Base-by-base conservation (phyloP, 225 moss, liverwort and hornwort species). In the Ulota crispa region DNA sequence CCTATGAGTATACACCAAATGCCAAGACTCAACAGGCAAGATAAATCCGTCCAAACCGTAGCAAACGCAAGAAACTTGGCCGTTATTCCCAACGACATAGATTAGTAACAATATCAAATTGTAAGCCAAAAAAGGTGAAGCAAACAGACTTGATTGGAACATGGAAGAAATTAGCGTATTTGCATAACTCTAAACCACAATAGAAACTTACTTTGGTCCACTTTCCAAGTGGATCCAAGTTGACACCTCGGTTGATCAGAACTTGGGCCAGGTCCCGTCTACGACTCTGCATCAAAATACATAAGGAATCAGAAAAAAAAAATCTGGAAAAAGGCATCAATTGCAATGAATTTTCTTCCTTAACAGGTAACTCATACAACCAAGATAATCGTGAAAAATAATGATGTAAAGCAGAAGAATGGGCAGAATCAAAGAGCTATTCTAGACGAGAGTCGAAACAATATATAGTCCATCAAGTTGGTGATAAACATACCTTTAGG, bases 211-310 rank as follows among this genome's bases (percentile, higher is more conserved):
- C 95, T 88, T 99, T 99, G 4, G 99, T 94, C 99, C 99, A 99
- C 71, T 99, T 99, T 64, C 99, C 99, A 69, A 99, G 89, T 3
- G 99, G 96, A 56, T 96, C 96, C 85, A 99, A 80, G 82, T 99
- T 99, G 10, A 99, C 99, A 73, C 99, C 99, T 88, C 99, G 92
- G 78, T 96, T 96, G 64, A 99, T 91, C 34, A 99, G 83, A 47
- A 96, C 96, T 79, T 94, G 96, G 8, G 94, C 93, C 79, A 99
- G 85, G 52, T 99, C 99, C 64, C 94, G 90, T 84, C 99, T 92
- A 28, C 94, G 89, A 82, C 94, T 92, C 97, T 97, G 88, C 64
- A 85, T 57, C 13, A 55, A 62, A n/a, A 66, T 50, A 31, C n/a
- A 41, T 31, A 23, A 62, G 31, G 13, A 75, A 69, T 73, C 50